phyloP scores from a whole-genome alignment of 75 land plant species.

The Cryptomeria japonica region DNA sequence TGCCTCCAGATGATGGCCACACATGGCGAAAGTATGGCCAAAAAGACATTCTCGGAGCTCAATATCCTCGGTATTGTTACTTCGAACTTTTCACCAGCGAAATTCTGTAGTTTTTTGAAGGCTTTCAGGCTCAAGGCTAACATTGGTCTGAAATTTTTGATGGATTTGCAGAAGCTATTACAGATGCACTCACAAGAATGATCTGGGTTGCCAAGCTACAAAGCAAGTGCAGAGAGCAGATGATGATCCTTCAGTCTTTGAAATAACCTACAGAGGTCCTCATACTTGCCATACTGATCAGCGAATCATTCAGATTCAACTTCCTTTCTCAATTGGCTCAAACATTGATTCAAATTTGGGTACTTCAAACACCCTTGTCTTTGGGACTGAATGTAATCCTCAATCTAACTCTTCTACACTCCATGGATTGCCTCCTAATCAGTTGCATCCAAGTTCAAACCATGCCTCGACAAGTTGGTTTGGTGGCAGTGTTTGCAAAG shows the following conservation, averaged over 20 bases:
- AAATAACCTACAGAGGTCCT: slow-evolving; percentile 43
- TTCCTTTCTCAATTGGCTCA: neutral
- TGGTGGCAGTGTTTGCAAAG: slow-evolving; percentile 3
- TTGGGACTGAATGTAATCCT: neutral
- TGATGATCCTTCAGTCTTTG: slow-evolving; percentile 31
- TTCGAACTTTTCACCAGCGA: neutral
- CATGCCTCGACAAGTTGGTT: slow-evolving; percentile 4
- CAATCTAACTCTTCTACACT: neutral
- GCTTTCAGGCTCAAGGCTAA: neutral
- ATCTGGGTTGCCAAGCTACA: slow-evolving; percentile 49
- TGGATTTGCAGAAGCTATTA: slow-evolving; percentile 51
- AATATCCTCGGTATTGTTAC: slow-evolving; percentile 55
- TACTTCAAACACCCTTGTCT: neutral
- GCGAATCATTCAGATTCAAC: slow-evolving; percentile 1
- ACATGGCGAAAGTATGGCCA: slow-evolving; percentile 92
- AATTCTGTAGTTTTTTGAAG: neutral
- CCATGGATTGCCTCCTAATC: neutral
- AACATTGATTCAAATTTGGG: neutral
- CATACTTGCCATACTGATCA: slow-evolving; percentile 48
- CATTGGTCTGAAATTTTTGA: neutral
- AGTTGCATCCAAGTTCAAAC: neutral
- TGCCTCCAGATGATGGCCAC: slow-evolving; percentile 72
- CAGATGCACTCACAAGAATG: slow-evolving; percentile 64
- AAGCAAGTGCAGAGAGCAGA: slow-evolving; percentile 51
- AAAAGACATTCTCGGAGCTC: slow-evolving; percentile 81